Conservation (phyloP, 768 basidiomycete species). For the Mycena leptocephala region DNA sequence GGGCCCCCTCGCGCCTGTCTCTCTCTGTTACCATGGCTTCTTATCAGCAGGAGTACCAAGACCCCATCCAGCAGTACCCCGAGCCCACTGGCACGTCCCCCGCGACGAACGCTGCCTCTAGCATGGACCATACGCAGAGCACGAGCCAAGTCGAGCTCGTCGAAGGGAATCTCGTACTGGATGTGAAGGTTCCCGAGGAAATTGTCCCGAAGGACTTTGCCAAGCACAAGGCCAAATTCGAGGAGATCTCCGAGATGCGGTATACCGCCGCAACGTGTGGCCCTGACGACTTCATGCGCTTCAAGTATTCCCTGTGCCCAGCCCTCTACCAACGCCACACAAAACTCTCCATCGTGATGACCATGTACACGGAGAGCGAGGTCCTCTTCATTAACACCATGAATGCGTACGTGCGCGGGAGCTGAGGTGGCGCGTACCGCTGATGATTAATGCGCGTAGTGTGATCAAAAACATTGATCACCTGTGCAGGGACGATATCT, state of each 20-base stretch:
- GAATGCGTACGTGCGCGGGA: slow-evolving; percentile 64
- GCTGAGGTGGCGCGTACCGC: no score
- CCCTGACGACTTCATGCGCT: slow-evolving; percentile 89
- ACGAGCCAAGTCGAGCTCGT: no score
- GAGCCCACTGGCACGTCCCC: no score
- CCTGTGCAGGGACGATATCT: slow-evolving; percentile 79
- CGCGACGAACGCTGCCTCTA: no score
- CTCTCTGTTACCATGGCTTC: no score
- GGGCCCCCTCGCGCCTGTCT: no score
- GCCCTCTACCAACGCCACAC: slow-evolving; percentile 87
- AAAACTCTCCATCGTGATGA: slow-evolving; percentile 96
- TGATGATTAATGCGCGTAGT: neutral
- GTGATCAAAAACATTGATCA: slow-evolving; percentile 92
- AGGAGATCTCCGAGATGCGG: slow-evolving; percentile 88
- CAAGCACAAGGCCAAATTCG: slow-evolving; percentile 63
- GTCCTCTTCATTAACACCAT: slow-evolving; percentile 85
- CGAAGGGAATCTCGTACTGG: no score
- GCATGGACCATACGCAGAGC: no score
- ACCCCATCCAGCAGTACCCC: no score
- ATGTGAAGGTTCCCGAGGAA: no score
- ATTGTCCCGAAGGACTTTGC: no score
- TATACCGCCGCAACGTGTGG: slow-evolving; percentile 94
- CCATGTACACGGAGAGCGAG: slow-evolving; percentile 96
- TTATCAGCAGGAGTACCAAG: no score
- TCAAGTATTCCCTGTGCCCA: slow-evolving; percentile 84